Percentiles rank a stretch among this genome's conserved stretches.
These are phyloP conservation scores for Globisporangium apiculatum DNA, from an alignment of 352 stramenopile species.

Conservation along the genomic window DNA sequence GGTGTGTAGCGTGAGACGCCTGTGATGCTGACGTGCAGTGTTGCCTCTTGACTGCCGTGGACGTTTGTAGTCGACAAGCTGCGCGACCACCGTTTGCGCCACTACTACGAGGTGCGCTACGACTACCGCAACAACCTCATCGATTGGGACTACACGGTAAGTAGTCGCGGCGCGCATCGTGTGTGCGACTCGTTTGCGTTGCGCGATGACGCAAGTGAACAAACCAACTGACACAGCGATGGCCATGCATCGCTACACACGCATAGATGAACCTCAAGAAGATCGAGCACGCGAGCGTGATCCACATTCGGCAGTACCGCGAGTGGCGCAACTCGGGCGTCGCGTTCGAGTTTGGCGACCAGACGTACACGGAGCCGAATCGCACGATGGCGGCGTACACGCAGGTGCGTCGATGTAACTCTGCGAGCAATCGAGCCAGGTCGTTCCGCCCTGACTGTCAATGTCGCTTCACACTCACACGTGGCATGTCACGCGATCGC, in stretches of 20 bases:
- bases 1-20: too few relatives aligned
- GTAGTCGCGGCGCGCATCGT: not conserved
- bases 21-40: not conserved
- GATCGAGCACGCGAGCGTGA: constrained; percentile 86
- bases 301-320: constrained; percentile 90
- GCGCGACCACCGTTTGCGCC: constrained; percentile 83
- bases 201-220: too few relatives aligned
- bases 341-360: constrained; percentile 94
- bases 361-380: constrained; percentile 88
- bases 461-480: too few relatives aligned
- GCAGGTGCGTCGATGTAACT: constrained; percentile 28
- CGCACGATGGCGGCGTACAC: constrained; percentile 88
- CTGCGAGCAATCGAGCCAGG: too few relatives aligned
- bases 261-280: constrained; percentile 74
- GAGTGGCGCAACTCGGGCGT: constrained; percentile 90
- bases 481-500: too few relatives aligned
- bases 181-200: not conserved
- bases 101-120: constrained; percentile 91
- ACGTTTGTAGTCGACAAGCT: constrained; percentile 45
- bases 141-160: constrained; percentile 93
- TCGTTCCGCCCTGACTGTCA: too few relatives aligned
- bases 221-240: not conserved
- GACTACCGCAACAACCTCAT: constrained; percentile 90
- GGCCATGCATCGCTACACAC: not conserved
- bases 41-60: not conserved